Conservation (phyloP, 305 asterid genomes). For the Fraxinus paxiana region DNA sequence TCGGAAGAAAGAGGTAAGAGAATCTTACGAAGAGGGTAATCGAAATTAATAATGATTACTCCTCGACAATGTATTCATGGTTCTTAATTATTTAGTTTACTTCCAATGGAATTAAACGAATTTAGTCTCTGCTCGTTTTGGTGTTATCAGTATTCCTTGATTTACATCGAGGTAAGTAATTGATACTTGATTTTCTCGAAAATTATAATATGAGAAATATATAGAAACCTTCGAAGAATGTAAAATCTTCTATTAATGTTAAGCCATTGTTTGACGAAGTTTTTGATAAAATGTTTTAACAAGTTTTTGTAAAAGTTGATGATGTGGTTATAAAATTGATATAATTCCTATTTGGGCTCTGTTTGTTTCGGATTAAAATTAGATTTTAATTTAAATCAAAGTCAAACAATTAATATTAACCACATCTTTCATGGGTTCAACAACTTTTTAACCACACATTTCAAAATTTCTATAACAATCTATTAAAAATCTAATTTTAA, state of each 20-base stretch:
- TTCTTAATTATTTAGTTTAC: background rate
- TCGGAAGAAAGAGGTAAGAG: background rate
- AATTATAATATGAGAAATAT: background rate
- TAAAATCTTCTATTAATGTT: too few relatives aligned
- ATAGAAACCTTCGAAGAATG: background rate
- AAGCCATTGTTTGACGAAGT: background rate
- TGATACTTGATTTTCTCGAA: background rate
- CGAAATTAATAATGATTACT: background rate
- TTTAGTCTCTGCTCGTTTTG: background rate
- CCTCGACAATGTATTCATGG: background rate
- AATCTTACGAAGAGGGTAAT: background rate
- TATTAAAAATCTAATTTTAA: too few relatives aligned
- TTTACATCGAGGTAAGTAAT: background rate
- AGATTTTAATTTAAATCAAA: too few relatives aligned
- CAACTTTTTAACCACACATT: too few relatives aligned
- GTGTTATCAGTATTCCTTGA: background rate
- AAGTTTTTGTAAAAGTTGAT: background rate
- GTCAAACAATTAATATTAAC: too few relatives aligned
- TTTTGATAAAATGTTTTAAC: background rate
- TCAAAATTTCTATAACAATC: too few relatives aligned
- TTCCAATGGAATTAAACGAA: background rate
- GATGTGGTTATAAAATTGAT: background rate
- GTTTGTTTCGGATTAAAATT: too few relatives aligned
- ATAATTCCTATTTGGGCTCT: background rate
- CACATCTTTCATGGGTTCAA: too few relatives aligned